Evolutionary conservation across 2,329 filamentous ascomycete species (phyloP), one percentile per base, ranked within the genome.

Genomic region (Stemphylium vesicarium): DNA sequence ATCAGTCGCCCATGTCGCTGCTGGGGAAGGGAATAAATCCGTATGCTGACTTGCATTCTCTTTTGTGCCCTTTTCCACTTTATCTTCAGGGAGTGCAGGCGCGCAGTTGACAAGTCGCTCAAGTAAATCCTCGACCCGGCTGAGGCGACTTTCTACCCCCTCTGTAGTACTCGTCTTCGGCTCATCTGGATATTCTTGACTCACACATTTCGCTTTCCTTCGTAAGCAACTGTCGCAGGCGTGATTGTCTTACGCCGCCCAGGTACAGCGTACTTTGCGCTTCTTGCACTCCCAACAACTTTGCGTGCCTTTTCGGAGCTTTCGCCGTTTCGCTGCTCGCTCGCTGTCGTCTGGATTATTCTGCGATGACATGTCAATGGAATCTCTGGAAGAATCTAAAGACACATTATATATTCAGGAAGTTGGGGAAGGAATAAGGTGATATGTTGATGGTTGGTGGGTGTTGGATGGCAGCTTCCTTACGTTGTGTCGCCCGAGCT

Each of bases 251-350:
- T 40, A 10, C 13, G 50, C 5, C 2, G 45, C 38, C 24, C 65
- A 68, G 2, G 52, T 59, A 31, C 69, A 71, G n/a, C 59, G 50
- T 3, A 67, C 51, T 29, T 72, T 72, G 20, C 69, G 57, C 33
- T 63, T 60, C 53, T 66, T 73, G 66, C 74, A 76, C 59, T 74
- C 74, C 60, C 74, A 77, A 57, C 74, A 77, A 46, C 70, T 75
- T 54, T 71, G 72, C 9, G 74, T 76, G 11, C 74, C 74, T 53
- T 76, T 76, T 16, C 73, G 64, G 58, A 76, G 65, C 50, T 70
- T 75, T 57, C 71, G 66, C 41, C 54, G 38, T 20, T 63, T 65
- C 1, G 40, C 46, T 3, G 46, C 9, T 22, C 16, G 38, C 15
- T 40, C 16, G 7, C 20, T 36, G 16, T 38, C 44, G 20, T 16